Evolutionary conservation across 495 filamentous ascomycete species (phyloP).

Genomic region (Talaromyces liani): DNA sequence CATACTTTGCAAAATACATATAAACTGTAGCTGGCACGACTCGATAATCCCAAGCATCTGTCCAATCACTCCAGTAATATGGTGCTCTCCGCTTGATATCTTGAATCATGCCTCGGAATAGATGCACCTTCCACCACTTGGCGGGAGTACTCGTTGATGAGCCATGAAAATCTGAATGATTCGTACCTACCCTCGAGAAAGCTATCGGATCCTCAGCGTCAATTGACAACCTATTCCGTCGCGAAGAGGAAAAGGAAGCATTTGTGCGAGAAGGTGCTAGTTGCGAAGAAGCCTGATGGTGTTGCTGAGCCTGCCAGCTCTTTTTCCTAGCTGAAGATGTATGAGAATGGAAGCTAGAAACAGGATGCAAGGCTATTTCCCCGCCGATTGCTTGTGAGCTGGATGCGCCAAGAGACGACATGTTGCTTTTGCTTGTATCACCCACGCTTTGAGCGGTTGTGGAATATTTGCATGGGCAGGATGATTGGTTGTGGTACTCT

Average conservation of each 20-base stretch:
- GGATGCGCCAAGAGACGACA: not conserved
- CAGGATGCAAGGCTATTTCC: constrained; percentile 6
- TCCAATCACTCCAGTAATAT: constrained; percentile 73
- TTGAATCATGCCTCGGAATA: constrained; percentile 59
- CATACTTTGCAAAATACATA: constrained; percentile 88
- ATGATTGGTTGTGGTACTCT: not conserved
- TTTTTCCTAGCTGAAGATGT: not conserved
- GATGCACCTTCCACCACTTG: constrained; percentile 53
- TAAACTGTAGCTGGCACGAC: constrained; percentile 75
- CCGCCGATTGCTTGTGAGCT: not conserved
- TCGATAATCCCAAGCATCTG: constrained; percentile 78
- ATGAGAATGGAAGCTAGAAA: constrained; percentile 3
- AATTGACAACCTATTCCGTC: not conserved
- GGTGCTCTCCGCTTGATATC: constrained; percentile 66
- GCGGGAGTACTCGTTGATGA: not conserved
- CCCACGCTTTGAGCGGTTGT: not conserved
- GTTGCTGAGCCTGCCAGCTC: not conserved
- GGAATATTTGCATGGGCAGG: not conserved
- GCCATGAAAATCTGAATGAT: not conserved
- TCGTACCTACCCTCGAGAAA: not conserved
- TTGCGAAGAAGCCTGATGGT: not conserved
- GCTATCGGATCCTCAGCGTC: not conserved
- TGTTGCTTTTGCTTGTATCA: not conserved
- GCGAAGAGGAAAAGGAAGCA: not conserved
- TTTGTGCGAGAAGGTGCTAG: not conserved